phyloP scores from a whole-genome alignment of 2,329 filamentous ascomycete genomes.

The Colletotrichum somersetense region DNA sequence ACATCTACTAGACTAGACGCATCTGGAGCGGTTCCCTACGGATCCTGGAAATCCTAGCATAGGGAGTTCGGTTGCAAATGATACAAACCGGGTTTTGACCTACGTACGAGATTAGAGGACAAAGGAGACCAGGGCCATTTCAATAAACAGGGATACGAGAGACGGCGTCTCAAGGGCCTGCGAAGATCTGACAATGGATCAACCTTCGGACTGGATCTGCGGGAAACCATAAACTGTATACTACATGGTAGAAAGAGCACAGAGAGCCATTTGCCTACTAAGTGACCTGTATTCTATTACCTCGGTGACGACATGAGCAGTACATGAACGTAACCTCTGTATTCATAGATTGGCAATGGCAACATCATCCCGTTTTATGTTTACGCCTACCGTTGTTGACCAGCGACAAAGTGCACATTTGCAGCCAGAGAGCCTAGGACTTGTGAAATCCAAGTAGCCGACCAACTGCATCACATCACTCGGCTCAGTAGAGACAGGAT shows the following conservation, averaged over 20 bases:
- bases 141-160: too few relatives aligned
- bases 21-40: not conserved
- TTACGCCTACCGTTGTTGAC: not conserved
- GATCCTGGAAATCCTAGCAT: conserved; percentile 6
- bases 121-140: not conserved
- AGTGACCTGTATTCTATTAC: not conserved
- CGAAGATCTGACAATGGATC: not conserved
- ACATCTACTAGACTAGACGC: not conserved
- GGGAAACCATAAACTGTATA: too few relatives aligned
- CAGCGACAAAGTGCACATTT: not conserved
- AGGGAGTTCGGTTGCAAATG: not conserved
- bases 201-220: not conserved
- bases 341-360: not conserved
- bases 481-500: not conserved
- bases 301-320: too few relatives aligned
- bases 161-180: not conserved
- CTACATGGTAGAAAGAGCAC: too few relatives aligned
- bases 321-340: not conserved
- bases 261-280: not conserved
- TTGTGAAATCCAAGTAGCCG: not conserved
- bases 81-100: not conserved
- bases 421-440: not conserved
- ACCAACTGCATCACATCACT: too few relatives aligned
- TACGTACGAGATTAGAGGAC: not conserved
- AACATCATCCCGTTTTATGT: not conserved